phyloP scores from a whole-genome alignment of 2,329 filamentous ascomycete species.

The Sarocladiaceae sp. region DNA sequence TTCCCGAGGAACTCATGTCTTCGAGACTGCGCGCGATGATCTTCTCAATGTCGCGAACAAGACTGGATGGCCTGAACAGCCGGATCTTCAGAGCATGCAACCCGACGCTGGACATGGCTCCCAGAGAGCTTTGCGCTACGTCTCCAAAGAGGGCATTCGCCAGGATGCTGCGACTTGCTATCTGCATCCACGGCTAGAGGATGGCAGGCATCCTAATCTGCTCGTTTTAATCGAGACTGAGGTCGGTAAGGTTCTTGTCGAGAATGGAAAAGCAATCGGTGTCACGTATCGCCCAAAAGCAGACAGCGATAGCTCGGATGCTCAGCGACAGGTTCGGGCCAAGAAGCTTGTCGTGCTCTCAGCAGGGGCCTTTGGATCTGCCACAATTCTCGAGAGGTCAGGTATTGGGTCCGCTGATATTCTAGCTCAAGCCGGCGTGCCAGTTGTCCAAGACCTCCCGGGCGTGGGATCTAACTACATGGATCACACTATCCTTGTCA shows the following conservation, averaged over 20 bases:
- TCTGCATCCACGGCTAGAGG: constrained; percentile 24
- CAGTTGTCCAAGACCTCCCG: constrained; percentile 32
- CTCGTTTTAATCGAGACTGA: constrained; percentile 54
- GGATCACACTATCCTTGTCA: constrained; percentile 39
- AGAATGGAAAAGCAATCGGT: constrained; percentile 3
- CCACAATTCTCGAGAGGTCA: constrained; percentile 56
- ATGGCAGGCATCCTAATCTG: constrained; percentile 47
- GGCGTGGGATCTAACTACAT: constrained; percentile 33
- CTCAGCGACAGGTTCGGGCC: constrained; percentile 18
- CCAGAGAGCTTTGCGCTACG: constrained; percentile 24
- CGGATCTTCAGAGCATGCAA: constrained; percentile 42
- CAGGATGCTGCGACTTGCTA: constrained; percentile 55
- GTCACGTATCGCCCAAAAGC: constrained; percentile 21
- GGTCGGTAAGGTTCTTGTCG: constrained; percentile 43
- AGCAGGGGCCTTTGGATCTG: constrained; percentile 48
- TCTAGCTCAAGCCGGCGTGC: constrained; percentile 32
- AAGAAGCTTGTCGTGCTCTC: constrained; percentile 26
- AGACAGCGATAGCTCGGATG: background rate
- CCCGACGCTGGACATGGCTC: constrained; percentile 34
- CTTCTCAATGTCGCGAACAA: constrained; percentile 43
- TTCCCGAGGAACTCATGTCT: constrained; percentile 40
- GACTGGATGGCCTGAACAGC: constrained; percentile 46
- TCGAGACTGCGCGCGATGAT: constrained; percentile 35
- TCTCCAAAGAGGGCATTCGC: constrained; percentile 41
- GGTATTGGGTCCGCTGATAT: constrained; percentile 49